Conservation (phyloP, 805 yeast genomes). For the Metschnikowia noctiluminum region DNA sequence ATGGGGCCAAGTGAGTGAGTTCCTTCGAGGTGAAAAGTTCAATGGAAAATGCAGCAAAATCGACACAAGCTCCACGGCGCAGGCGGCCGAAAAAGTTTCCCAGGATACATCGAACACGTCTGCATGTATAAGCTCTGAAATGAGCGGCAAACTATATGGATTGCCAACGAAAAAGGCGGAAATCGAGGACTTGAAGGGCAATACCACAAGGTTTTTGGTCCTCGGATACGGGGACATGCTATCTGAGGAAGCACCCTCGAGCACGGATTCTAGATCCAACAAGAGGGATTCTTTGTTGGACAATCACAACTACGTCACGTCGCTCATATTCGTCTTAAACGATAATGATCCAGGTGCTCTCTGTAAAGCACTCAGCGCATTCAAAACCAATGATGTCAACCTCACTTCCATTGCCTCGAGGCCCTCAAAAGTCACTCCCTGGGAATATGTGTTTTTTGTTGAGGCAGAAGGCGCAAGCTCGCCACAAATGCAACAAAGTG, state of each 20-base stretch:
- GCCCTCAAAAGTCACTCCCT: slow-evolving; percentile 61
- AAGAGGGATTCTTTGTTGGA: too few relatives aligned
- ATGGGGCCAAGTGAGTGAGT: slow-evolving; percentile 85
- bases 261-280: too few relatives aligned
- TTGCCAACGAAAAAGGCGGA: slow-evolving; percentile 22
- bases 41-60: slow-evolving; percentile 42
- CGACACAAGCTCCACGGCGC: slow-evolving; percentile 78
- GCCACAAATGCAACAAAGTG: slow-evolving; percentile 24
- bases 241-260: background rate
- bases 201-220: slow-evolving; percentile 83
- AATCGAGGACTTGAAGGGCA: slow-evolving; percentile 70
- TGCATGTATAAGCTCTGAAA: slow-evolving; percentile 33
- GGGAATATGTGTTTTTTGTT: slow-evolving; percentile 83
- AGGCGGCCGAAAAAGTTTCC: slow-evolving; percentile 69
- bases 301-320: slow-evolving; percentile 34
- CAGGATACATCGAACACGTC: slow-evolving; percentile 32
- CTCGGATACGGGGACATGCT: slow-evolving; percentile 38
- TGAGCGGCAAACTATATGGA: slow-evolving; percentile 15
- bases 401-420: slow-evolving; percentile 73
- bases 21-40: slow-evolving; percentile 39
- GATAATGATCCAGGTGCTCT: slow-evolving; percentile 72
- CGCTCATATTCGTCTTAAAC: slow-evolving; percentile 63
- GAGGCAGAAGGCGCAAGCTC: slow-evolving; percentile 52
- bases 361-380: slow-evolving; percentile 57
- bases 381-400: slow-evolving; percentile 56